phyloP scores from a whole-genome alignment of 495 filamentous ascomycete genomes.

The Xylaria flabelliformis region DNA sequence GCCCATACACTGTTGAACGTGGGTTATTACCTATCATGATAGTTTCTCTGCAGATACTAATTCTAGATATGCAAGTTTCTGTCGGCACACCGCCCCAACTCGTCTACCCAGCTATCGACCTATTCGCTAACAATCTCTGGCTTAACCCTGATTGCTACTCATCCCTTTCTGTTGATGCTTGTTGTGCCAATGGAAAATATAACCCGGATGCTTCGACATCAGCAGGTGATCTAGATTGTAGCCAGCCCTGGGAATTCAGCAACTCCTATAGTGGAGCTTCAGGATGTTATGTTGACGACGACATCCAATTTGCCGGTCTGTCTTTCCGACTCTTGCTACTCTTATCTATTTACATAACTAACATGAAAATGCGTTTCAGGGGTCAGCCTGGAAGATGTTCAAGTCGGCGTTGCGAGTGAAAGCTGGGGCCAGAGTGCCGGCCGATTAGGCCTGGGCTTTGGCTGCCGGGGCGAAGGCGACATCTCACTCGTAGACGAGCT shows the following conservation, averaged over 20 bases:
- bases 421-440: constrained; percentile 22
- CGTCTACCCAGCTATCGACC: constrained; percentile 23
- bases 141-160: constrained; percentile 23
- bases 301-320: constrained; percentile 20
- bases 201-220: constrained; percentile 16
- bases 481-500: constrained; percentile 12
- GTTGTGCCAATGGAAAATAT: constrained; percentile 22
- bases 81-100: constrained; percentile 23
- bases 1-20: constrained; percentile 29
- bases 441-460: constrained; percentile 26
- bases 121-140: constrained; percentile 22
- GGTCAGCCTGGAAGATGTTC: not conserved
- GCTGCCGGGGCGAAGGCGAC: constrained; percentile 3
- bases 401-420: constrained; percentile 21
- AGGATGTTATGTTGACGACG: constrained; percentile 16
- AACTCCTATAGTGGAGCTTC: constrained; percentile 12
- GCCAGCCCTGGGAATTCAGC: constrained; percentile 8
- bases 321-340: not conserved
- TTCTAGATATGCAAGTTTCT: constrained; percentile 3
- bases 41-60: not conserved
- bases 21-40: not conserved
- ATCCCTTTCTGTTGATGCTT: not conserved
- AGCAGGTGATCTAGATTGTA: not conserved
- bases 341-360: not conserved
- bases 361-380: not conserved